Evolutionary conservation across 305 asterid species (phyloP).

Genomic region (Solanum hybrid): DNA sequence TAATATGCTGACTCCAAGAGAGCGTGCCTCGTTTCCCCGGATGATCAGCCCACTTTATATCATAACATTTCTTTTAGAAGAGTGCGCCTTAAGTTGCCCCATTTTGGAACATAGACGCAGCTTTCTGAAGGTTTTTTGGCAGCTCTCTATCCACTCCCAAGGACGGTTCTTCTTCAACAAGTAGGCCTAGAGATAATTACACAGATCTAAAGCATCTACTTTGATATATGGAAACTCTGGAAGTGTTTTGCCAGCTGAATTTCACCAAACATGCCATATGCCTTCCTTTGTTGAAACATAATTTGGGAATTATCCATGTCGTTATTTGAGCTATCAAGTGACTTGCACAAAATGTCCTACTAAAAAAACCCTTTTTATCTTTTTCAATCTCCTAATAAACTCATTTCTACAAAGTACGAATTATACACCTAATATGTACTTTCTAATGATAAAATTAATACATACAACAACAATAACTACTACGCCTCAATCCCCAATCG

Average conservation of each 20-base stretch:
- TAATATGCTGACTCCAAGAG: not conserved
- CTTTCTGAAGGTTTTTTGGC: not conserved
- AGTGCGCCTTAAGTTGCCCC: not conserved
- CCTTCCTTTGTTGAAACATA: not conserved
- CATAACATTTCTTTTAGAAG: not conserved
- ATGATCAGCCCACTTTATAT: not conserved
- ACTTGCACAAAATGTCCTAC: not conserved
- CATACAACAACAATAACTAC: not conserved
- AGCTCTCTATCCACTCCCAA: not conserved
- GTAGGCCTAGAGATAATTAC: not conserved
- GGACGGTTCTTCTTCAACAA: not conserved
- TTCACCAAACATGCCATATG: not conserved
- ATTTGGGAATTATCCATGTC: not conserved
- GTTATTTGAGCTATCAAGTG: not conserved
- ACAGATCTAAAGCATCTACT: not conserved
- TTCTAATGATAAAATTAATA: not conserved
- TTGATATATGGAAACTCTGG: not conserved
- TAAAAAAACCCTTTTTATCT: not conserved
- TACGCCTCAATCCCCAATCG: not conserved
- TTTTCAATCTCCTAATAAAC: not conserved
- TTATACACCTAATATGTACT: not conserved
- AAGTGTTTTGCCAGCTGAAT: not conserved
- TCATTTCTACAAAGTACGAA: not conserved
- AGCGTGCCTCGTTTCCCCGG: not conserved
- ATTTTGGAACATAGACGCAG: not conserved